phyloP scores from a whole-genome alignment of 352 stramenopile species.

The Globisporangium nunn region DNA sequence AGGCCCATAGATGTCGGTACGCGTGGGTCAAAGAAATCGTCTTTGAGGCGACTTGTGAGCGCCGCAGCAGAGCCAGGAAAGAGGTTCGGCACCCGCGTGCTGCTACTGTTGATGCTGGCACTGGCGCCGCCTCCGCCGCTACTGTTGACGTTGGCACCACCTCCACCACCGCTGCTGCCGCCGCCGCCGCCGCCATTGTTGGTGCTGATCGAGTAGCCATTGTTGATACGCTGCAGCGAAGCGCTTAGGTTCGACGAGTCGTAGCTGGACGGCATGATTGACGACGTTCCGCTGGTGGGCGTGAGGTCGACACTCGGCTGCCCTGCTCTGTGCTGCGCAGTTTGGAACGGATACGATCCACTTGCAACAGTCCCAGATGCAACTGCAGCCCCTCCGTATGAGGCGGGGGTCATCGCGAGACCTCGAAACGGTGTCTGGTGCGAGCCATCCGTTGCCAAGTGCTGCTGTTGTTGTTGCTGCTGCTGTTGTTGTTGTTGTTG shows the following conservation, averaged over 20 bases:
- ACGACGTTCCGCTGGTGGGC: conserved; percentile 3
- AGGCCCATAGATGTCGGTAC: conserved; percentile 7
- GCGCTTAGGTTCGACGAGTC: conserved; percentile 3
- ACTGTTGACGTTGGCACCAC: background rate
- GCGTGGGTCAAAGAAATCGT: conserved; percentile 12
- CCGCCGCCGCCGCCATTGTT: background rate
- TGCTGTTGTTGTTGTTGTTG: conserved; percentile 26
- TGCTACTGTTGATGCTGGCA: background rate
- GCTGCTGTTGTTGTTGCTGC: conserved; percentile 4
- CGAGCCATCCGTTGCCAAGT: conserved; percentile 9
- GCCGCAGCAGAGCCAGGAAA: conserved; percentile 10
- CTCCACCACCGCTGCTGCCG: background rate
- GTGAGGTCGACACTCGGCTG: conserved; percentile 11
- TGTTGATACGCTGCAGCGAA: conserved; percentile 13
- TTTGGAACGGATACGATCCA: background rate
- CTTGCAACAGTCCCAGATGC: background rate
- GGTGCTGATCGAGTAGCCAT: conserved; percentile 9
- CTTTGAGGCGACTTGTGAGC: conserved; percentile 12
- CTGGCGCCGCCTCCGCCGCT: background rate
- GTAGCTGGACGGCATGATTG: conserved; percentile 14
- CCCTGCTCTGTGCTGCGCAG: background rate
- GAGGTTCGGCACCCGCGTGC: conserved; percentile 7
- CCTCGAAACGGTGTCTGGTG: conserved; percentile 9
- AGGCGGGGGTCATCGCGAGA: background rate
- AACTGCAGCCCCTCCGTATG: background rate